Conservation (phyloP, 495 filamentous ascomycete species). For the Aspergillus bridgeri region DNA sequence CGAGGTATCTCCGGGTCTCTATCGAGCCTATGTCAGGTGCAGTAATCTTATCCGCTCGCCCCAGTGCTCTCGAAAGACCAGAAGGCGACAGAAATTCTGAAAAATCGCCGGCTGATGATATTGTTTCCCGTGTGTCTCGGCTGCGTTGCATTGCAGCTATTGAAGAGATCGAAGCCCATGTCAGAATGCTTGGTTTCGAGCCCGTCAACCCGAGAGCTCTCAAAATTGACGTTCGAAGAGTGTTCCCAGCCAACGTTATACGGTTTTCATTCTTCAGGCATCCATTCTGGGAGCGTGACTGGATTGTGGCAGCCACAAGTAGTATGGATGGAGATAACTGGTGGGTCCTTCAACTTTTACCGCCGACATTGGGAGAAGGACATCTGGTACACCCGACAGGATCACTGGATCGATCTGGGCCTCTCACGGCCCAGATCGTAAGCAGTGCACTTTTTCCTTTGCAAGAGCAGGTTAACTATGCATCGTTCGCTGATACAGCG, state of each 20-base stretch:
- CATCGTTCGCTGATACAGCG: conserved; percentile 35
- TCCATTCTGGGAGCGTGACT: conserved; percentile 58
- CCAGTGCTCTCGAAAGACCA: conserved; percentile 43
- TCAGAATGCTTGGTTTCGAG: conserved; percentile 60
- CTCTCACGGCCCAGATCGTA: conserved; percentile 28
- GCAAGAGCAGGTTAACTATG: conserved; percentile 20
- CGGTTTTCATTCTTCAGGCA: conserved; percentile 63
- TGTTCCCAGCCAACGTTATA: conserved; percentile 58
- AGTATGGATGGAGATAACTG: conserved; percentile 72
- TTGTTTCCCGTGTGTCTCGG: conserved; percentile 47
- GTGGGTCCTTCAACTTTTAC: conserved; percentile 63
- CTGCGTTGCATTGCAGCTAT: conserved; percentile 56
- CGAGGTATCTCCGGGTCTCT: conserved; percentile 54
- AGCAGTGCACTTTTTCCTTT: conserved; percentile 24
- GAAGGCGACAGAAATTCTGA: conserved; percentile 35
- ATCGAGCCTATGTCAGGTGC: conserved; percentile 62
- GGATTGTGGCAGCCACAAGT: conserved; percentile 65
- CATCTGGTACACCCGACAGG: conserved; percentile 7
- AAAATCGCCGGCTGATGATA: conserved; percentile 53
- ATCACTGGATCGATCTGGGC: conserved; percentile 6
- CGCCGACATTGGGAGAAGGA: conserved; percentile 13
- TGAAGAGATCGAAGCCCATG: conserved; percentile 60
- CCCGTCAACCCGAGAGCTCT: conserved; percentile 50
- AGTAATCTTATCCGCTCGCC: conserved; percentile 35
- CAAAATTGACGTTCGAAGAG: conserved; percentile 54